Base-by-base conservation (phyloP, 2,329 filamentous ascomycete species). In the Exophiala bonariae region DNA sequence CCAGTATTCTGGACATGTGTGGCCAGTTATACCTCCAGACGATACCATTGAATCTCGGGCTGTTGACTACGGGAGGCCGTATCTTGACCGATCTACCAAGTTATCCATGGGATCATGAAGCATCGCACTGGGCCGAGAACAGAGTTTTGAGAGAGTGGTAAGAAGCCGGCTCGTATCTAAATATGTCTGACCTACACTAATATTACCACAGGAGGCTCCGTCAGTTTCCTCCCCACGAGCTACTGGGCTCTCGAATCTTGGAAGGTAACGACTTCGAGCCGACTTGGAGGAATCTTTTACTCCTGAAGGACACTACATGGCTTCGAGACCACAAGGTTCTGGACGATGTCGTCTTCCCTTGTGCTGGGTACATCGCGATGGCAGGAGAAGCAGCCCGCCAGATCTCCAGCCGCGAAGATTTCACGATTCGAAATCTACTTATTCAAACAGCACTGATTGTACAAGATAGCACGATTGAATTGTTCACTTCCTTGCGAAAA, bases 81-180 rank as follows among this genome's bases (percentile, higher is more conserved):
- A 13, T 36, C 7, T 17, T 52, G 3, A n/a, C 34, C 6, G 40
- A 47, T 14, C 45, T 59, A 3, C 54, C 57, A 5, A 28, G 33
- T 1, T 59, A 59, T 41, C 40, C 52, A 4, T 59, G 58, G 58
- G 50, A 56, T 34, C 58, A 64, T 43, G 13, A 36, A 1, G 44
- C 6, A 2, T 14, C 14, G 3, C 49, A 59, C 23, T 62, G 59
- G 59, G 17, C 35, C 8, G 60, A 63, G 36, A 43, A 58, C 2
- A 41, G 59, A 9, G 5, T 50, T 14, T 55, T 34, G 19, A 42
- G 41, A 31, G 37, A 50, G 4, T 49, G 40, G n/a, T n/a, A n/a
- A n/a, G n/a, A n/a, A n/a, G n/a, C n/a, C n/a, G n/a, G n/a, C n/a
- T n/a, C n/a, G n/a, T n/a, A n/a, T n/a, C n/a, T n/a, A n/a, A n/a